Evolutionary conservation across 352 stramenopile genomes (phyloP).

Genomic region (Peronospora belbahrii): DNA sequence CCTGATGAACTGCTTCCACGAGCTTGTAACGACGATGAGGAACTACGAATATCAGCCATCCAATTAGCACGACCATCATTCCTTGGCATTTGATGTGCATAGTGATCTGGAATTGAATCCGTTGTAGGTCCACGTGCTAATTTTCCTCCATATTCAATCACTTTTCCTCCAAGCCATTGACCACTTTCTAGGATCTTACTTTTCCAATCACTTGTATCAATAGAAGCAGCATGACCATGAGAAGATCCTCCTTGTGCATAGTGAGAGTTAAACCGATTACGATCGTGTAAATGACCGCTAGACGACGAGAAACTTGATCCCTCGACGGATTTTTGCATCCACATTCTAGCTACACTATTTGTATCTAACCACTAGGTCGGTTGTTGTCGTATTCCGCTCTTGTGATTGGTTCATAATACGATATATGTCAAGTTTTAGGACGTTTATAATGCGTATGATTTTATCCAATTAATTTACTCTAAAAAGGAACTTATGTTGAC

Average conservation of each 20-base stretch:
- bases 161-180: conserved; percentile 65
- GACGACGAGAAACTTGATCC: conserved; percentile 26
- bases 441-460: too few relatives aligned
- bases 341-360: too few relatives aligned
- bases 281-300: conserved; percentile 39
- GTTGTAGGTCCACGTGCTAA: conserved; percentile 34
- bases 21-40: conserved; percentile 28
- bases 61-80: conserved; percentile 71
- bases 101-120: conserved; percentile 43
- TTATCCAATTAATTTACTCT: too few relatives aligned
- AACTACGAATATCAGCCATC: conserved; percentile 68
- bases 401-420: too few relatives aligned
- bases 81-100: conserved; percentile 32
- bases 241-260: conserved; percentile 24
- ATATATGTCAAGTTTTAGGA: too few relatives aligned
- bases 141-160: conserved; percentile 62
- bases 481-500: too few relatives aligned
- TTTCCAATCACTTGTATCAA: conserved; percentile 50
- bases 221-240: conserved; percentile 9
- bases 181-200: conserved; percentile 57
- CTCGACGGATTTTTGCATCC: conserved; percentile 63
- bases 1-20: neutral
- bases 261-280: conserved; percentile 34
- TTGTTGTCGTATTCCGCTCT: too few relatives aligned
- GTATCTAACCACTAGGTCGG: too few relatives aligned